These are phyloP conservation scores for Lactarius psammicola DNA, from an alignment of 768 basidiomycete species.

Conservation along the genomic window DNA sequence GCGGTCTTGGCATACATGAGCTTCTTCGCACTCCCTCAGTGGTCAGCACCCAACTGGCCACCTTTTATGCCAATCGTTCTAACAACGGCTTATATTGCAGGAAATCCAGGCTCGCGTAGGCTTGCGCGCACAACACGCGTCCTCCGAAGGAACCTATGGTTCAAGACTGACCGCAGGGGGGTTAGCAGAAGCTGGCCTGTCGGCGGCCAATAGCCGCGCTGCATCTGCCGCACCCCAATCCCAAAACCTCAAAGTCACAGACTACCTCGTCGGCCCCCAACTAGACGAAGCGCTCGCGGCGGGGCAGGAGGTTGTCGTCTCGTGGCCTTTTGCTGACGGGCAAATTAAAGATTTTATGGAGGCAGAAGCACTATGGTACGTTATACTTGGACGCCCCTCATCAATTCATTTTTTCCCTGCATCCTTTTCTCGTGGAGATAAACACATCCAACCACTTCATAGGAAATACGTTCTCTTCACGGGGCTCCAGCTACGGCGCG, in stretches of 20 bases:
- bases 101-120: conserved; percentile 81
- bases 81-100: conserved; percentile 40
- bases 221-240: conserved; percentile 47
- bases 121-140: conserved; percentile 42
- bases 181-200: conserved; percentile 33
- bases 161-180: conserved; percentile 38
- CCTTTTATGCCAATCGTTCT: conserved; percentile 16
- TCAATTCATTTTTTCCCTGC: not conserved
- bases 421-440: not conserved
- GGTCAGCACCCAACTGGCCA: conserved; percentile 43
- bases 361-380: conserved; percentile 87
- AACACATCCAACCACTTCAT: conserved; percentile 14
- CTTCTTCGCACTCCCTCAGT: conserved; percentile 73
- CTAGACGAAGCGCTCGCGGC: conserved; percentile 77
- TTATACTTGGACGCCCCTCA: conserved; percentile 11
- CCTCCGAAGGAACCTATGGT: conserved; percentile 22
- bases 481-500: conserved; percentile 69
- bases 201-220: conserved; percentile 48
- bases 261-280: conserved; percentile 79
- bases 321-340: conserved; percentile 80
- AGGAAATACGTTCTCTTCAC: conserved; percentile 87
- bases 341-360: conserved; percentile 76
- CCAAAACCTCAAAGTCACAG: conserved; percentile 54
- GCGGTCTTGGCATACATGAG: conserved; percentile 77
- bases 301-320: conserved; percentile 70